A percentile compares a stretch with the other conserved stretches of the same genome.
Evolutionary conservation across 1,139 yeast genomes (phyloP).

Genomic region (Zygoascus meyerae): DNA sequence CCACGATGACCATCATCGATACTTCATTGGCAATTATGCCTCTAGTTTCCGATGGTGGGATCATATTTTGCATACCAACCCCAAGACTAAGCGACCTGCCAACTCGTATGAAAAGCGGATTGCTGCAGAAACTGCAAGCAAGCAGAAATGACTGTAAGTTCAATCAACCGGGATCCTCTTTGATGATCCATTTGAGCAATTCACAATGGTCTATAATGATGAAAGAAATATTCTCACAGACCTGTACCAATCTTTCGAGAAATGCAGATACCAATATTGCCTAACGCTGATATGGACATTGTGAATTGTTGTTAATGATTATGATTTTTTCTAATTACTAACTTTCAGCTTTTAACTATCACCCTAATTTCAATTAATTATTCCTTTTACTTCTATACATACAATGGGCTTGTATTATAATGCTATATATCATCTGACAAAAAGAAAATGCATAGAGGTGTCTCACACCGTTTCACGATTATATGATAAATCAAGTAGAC

Average conservation of each 20-base stretch:
- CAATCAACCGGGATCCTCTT: neutral
- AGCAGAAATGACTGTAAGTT: neutral
- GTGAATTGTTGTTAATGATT: neutral
- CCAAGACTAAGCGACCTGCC: constrained; percentile 22
- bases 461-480: too few species aligned
- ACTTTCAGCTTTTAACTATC: neutral
- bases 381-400: neutral
- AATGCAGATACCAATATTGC: constrained; percentile 19
- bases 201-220: constrained; percentile 12
- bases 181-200: neutral
- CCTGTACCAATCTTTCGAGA: constrained; percentile 21
- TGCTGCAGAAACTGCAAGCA: constrained; percentile 4
- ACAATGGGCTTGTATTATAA: neutral
- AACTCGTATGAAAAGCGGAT: constrained; percentile 5
- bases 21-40: constrained; percentile 87
- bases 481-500: too few species aligned
- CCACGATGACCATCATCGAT: constrained; percentile 94
- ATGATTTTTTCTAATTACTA: neutral
- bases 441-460: too few species aligned
- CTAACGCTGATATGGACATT: constrained; percentile 6
- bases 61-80: constrained; percentile 57
- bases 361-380: constrained; percentile 2
- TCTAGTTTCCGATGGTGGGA: constrained; percentile 96
- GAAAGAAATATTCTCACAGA: constrained; percentile 23
- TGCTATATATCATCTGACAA: too few species aligned